Conservation (phyloP, 192 early-diverging fungal genomes). For the Coemansia sp. region DNA sequence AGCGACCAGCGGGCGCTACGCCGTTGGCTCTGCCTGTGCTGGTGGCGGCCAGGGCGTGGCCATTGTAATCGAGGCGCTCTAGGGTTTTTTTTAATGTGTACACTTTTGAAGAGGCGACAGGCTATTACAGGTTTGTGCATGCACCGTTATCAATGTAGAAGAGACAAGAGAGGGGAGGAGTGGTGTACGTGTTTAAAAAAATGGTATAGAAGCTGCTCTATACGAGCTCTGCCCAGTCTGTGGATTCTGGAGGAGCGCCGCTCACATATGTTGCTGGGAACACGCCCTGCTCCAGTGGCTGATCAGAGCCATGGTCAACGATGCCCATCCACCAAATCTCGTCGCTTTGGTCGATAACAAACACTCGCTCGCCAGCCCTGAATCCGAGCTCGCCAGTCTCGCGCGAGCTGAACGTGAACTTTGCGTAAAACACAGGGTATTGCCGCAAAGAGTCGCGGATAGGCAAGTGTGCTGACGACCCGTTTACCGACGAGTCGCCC, state of each 20-base stretch:
- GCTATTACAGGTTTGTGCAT: no score
- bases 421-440: slow-evolving; percentile 65
- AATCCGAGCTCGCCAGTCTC: slow-evolving; percentile 75
- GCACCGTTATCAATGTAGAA: not conserved
- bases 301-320: slow-evolving; percentile 59
- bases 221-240: slow-evolving; percentile 50
- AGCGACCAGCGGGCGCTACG: slow-evolving; percentile 79
- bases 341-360: slow-evolving; percentile 75
- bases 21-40: slow-evolving; percentile 92
- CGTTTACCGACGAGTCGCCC: slow-evolving; percentile 32
- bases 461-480: slow-evolving; percentile 32
- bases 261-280: slow-evolving; percentile 78
- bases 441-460: slow-evolving; percentile 56
- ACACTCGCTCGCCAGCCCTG: slow-evolving; percentile 63
- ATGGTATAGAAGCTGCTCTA: slow-evolving; percentile 5
- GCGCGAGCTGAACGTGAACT: slow-evolving; percentile 69
- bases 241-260: slow-evolving; percentile 47
- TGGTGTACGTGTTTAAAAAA: not conserved
- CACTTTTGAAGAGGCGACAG: no score
- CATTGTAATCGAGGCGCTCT: slow-evolving; percentile 64
- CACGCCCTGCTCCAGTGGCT: slow-evolving; percentile 63
- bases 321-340: slow-evolving; percentile 85
- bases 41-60: slow-evolving; percentile 90
- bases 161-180: not conserved
- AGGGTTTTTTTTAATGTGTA: no score